Percentiles rank a stretch among this genome's conserved stretches.
phyloP scores from a whole-genome alignment of 2,329 filamentous ascomycete species.

The Chaetothyriales sp. region DNA sequence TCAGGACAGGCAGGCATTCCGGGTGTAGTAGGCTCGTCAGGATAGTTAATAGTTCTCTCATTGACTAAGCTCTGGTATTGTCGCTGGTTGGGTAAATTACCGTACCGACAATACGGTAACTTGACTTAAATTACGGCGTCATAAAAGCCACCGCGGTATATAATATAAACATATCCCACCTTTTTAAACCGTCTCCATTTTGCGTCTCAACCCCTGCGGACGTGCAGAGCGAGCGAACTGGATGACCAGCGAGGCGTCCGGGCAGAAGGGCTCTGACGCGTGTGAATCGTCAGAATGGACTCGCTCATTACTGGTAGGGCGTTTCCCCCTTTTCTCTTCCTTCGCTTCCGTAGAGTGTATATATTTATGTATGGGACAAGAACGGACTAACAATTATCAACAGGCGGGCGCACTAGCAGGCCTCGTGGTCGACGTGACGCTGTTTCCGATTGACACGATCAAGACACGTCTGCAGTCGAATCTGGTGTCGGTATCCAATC shows the following conservation, averaged over 20 bases:
- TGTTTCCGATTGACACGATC: slow-evolving; percentile 95
- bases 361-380: not conserved
- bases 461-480: slow-evolving; percentile 92
- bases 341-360: not conserved
- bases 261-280: not conserved
- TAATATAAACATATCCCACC: not conserved
- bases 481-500: slow-evolving; percentile 53
- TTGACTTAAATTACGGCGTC: too few relatives aligned
- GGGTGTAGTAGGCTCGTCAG: too few relatives aligned
- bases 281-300: slow-evolving; percentile 4
- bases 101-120: too few relatives aligned
- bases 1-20: too few relatives aligned
- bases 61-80: too few relatives aligned
- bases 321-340: not conserved
- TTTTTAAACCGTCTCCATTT: not conserved
- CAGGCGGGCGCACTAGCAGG: slow-evolving; percentile 81
- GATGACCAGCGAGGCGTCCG: not conserved
- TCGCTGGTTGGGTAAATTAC: too few relatives aligned
- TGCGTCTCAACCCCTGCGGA: not conserved
- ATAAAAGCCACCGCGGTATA: too few relatives aligned
- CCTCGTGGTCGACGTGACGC: slow-evolving; percentile 88
- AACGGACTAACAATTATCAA: not conserved
- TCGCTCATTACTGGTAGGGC: slow-evolving; percentile 5
- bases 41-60: too few relatives aligned
- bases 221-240: not conserved